Conservation (phyloP, 768 basidiomycete genomes). For the Mycena vulgaris region DNA sequence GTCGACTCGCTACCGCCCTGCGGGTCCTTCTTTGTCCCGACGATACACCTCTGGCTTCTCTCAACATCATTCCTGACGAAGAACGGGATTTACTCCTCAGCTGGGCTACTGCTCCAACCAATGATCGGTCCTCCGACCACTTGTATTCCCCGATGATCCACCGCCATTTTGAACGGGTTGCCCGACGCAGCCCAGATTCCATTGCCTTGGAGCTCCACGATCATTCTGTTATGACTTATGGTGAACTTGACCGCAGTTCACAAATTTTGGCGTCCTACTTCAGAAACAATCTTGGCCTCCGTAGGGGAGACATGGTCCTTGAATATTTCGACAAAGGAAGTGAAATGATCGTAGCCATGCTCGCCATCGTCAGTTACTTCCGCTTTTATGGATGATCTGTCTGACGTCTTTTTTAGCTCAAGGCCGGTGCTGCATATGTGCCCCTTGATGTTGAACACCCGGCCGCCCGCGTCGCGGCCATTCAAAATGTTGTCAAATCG, state of each 20-base stretch:
- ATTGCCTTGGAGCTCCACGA: not conserved
- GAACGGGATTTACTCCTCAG: not conserved
- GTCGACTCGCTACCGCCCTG: too few relatives aligned
- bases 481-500: not conserved
- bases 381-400: not conserved
- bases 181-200: not conserved
- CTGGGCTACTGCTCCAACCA: slow-evolving; percentile 1
- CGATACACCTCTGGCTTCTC: too few relatives aligned
- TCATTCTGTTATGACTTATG: not conserved
- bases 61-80: too few relatives aligned
- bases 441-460: slow-evolving; percentile 7
- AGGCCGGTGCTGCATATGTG: slow-evolving; percentile 5
- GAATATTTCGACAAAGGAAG: slow-evolving; percentile 10
- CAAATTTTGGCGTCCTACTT: slow-evolving; percentile 1
- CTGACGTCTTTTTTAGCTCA: not conserved
- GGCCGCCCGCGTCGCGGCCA: not conserved
- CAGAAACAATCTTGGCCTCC: not conserved
- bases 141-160: not conserved
- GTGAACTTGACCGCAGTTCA: not conserved
- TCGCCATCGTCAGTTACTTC: slow-evolving; percentile 4
- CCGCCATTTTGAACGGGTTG: slow-evolving; percentile 4
- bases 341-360: slow-evolving; percentile 10
- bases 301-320: slow-evolving; percentile 1
- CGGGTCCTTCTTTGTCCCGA: too few relatives aligned
- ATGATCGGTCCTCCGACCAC: not conserved